Percentiles rank a stretch among this genome's conserved stretches.
Conservation (phyloP, 2,329 filamentous ascomycete species). For the Anisogramma anomala region DNA sequence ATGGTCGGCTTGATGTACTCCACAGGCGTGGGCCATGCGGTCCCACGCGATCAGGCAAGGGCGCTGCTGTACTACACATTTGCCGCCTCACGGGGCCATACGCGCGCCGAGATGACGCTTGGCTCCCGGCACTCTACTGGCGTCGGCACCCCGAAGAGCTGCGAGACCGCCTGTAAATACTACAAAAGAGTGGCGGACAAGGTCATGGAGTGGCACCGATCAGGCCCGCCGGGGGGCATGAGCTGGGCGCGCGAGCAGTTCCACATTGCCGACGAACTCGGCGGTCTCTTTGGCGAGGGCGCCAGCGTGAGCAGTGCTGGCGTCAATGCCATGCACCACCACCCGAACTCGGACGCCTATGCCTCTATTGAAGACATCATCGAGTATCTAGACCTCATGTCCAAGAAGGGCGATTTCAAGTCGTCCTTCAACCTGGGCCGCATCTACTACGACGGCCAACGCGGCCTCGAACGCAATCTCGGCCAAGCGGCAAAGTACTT, state of each 20-base stretch:
- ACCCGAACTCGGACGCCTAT: constrained; percentile 66
- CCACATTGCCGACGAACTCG: constrained; percentile 78
- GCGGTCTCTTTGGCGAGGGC: constrained; percentile 89
- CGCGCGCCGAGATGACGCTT: constrained; percentile 83
- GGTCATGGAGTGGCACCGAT: constrained; percentile 75
- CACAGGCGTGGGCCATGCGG: constrained; percentile 73
- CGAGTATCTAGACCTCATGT: constrained; percentile 85
- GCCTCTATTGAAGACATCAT: constrained; percentile 86
- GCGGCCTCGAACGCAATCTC: constrained; percentile 62
- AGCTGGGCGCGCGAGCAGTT: constrained; percentile 66
- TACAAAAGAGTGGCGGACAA: constrained; percentile 93
- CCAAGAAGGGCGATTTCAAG: constrained; percentile 78
- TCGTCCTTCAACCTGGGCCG: constrained; percentile 78
- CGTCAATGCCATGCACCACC: constrained; percentile 62
- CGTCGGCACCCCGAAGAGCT: constrained; percentile 75
- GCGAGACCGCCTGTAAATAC: constrained; percentile 72
- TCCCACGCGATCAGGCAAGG: constrained; percentile 78
- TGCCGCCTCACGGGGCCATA: constrained; percentile 73
- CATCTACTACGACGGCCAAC: constrained; percentile 78
- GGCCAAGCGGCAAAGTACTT: constrained; percentile 70
- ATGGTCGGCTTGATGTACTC: constrained; percentile 96
- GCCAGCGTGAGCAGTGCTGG: constrained; percentile 85
- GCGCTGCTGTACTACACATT: constrained; percentile 91
- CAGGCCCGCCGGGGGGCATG: constrained; percentile 81
- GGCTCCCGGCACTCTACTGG: constrained; percentile 77